Evolutionary conservation across 2,329 filamentous ascomycete species (phyloP), one percentile per base, ranked within the genome.

Genomic region (Penicillium concentricum): DNA sequence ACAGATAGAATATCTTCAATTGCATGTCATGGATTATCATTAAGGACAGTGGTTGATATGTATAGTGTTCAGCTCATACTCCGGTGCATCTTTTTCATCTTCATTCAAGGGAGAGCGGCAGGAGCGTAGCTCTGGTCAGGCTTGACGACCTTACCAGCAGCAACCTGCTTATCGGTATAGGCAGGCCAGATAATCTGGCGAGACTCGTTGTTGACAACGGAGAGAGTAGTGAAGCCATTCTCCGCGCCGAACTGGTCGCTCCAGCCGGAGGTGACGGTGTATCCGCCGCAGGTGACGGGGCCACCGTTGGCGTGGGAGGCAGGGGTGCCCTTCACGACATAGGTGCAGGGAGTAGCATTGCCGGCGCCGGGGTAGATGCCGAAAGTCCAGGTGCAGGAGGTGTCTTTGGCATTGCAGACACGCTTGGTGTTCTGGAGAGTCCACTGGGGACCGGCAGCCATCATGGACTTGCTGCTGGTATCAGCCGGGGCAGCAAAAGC

Each of bases 211-310:
- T 82, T 73, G 45, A 79, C 76, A 51, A 85, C 78, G 20, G 79
- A 74, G 28, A 84, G 71, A 22, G 79, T 82, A 24, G 82, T 84
- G 75, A 84, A 85, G 61, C 81, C 82, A 26, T 79, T 73, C 59
- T 69, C 78, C 13, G 71, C 56, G 48, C 82, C 83, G 61, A 84
- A 85, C 65, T 83, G 78, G 67, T 76, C 81, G 68, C 78, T 81
- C 82, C 82, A 85, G 73, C 80, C 79, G 2, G 78, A 79, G 49
- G 79, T 81, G 66, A 85, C 64, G 60, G 76, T 80, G 75, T 76
- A 85, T 56, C 65, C 66, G 38, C 81, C 82, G 73, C 81, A 84
- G 48, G 61, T 73, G 56, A 68, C 61, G 43, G 77, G 74, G 18
- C 74, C 76, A 46, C 74, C 76, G 67, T 71, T 73, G 58, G 73